These are phyloP conservation scores for Fusarium sp. DNA, from an alignment of 2,329 filamentous ascomycete genomes.

Conservation along the genomic window DNA sequence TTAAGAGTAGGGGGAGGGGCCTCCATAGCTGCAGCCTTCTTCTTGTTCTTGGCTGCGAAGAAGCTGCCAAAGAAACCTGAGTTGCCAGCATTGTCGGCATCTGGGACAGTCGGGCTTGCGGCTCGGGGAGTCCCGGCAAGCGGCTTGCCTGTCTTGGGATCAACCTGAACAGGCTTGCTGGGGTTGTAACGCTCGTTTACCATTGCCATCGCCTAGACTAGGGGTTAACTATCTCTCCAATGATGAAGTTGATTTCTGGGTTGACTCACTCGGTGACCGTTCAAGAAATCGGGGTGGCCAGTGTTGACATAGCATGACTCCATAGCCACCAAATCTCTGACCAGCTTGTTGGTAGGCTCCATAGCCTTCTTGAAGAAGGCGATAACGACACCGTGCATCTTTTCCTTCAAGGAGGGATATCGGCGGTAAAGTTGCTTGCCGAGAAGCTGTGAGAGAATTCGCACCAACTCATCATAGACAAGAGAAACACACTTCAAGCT, in stretches of 20 bases:
- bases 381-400: slow-evolving; percentile 93
- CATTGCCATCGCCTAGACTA: slow-evolving; percentile 87
- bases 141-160: slow-evolving; percentile 98
- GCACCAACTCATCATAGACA: slow-evolving; percentile 96
- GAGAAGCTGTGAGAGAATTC: slow-evolving; percentile 91
- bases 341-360: slow-evolving; percentile 98
- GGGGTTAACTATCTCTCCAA: slow-evolving; percentile 15
- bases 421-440: slow-evolving; percentile 90
- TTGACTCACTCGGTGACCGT: slow-evolving; percentile 81
- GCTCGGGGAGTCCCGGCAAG: slow-evolving; percentile 78
- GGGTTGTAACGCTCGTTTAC: slow-evolving; percentile 92
- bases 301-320: slow-evolving; percentile 99
- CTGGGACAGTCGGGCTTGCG: slow-evolving; percentile 76
- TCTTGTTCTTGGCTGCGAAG: slow-evolving; percentile 99
- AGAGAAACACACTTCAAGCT: slow-evolving; percentile 97
- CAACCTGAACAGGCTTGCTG: slow-evolving; percentile 89
- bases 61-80: slow-evolving; percentile 97
- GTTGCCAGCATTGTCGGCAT: slow-evolving; percentile 65
- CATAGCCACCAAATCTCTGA: slow-evolving; percentile 93
- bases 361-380: slow-evolving; percentile 97
- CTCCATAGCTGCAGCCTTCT: slow-evolving; percentile 99
- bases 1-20: slow-evolving; percentile 92
- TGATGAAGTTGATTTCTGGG: not conserved
- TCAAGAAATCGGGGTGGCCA: slow-evolving; percentile 96
- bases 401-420: slow-evolving; percentile 96